phyloP scores from a whole-genome alignment of 2,329 filamentous ascomycete genomes.

The Coleophoma cylindrospora region DNA sequence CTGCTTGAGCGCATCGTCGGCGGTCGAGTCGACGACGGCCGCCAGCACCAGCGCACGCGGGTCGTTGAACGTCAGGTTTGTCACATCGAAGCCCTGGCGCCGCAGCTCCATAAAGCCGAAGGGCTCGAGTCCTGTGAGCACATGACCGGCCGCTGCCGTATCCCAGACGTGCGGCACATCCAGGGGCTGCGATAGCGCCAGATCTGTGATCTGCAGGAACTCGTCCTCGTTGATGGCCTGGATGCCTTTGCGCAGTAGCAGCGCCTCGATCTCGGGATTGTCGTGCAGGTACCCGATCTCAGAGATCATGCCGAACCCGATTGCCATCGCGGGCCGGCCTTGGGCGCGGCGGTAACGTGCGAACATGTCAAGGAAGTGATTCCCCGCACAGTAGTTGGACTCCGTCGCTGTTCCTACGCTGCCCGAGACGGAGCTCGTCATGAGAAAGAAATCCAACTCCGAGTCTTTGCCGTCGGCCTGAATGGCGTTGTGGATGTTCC shows the following conservation, averaged over 20 bases:
- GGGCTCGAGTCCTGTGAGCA: constrained; percentile 4
- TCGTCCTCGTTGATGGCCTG: background rate
- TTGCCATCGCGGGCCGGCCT: constrained; percentile 35
- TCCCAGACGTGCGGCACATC: background rate
- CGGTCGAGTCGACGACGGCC: background rate
- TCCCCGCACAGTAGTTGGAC: background rate
- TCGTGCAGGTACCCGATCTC: background rate
- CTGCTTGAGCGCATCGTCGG: background rate
- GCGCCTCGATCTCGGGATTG: background rate
- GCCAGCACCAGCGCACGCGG: constrained; percentile 2
- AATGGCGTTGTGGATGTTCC: background rate
- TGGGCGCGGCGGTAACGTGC: constrained; percentile 29
- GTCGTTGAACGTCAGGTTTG: constrained; percentile 2
- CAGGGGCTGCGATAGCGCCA: background rate
- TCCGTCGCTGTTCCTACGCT: background rate
- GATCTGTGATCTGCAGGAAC: background rate
- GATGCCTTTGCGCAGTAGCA: background rate
- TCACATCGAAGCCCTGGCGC: constrained; percentile 2
- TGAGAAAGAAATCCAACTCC: background rate
- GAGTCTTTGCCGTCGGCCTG: background rate
- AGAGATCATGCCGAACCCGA: constrained; percentile 39
- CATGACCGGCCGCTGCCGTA: background rate
- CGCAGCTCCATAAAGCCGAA: constrained; percentile 1
- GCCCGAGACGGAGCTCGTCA: background rate
- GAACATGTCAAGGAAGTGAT: constrained; percentile 29